Percentiles rank a stretch among this genome's conserved stretches.
Conservation (phyloP, 768 basidiomycete genomes). For the Termitomyces sp. region DNA sequence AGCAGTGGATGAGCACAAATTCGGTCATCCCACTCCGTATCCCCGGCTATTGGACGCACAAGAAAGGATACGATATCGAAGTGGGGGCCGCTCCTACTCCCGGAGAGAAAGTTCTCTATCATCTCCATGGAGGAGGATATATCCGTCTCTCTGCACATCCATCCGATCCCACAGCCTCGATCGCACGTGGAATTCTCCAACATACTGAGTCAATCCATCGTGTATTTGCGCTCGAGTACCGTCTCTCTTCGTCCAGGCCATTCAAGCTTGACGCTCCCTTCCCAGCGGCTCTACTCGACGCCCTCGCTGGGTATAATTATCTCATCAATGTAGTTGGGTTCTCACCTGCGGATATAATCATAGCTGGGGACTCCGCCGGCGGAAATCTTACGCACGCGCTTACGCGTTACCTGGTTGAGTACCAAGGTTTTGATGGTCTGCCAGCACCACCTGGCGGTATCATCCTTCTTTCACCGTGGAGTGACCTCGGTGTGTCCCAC, state of each 20-base stretch:
- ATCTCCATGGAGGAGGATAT: slow-evolving; percentile 65
- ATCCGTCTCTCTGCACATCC: slow-evolving; percentile 52
- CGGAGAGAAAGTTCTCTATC: slow-evolving; percentile 52
- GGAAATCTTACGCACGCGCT: slow-evolving; percentile 67
- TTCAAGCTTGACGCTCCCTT: slow-evolving; percentile 48
- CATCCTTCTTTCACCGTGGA: slow-evolving; percentile 51
- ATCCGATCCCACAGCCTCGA: slow-evolving; percentile 34
- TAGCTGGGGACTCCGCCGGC: slow-evolving; percentile 75
- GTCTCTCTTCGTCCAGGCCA: slow-evolving; percentile 46
- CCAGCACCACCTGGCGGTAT: slow-evolving; percentile 42
- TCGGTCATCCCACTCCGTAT: slow-evolving; percentile 35
- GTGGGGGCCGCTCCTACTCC: slow-evolving; percentile 32
- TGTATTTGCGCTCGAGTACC: slow-evolving; percentile 65
- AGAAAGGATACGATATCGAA: slow-evolving; percentile 27
- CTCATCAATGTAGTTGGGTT: slow-evolving; percentile 56
- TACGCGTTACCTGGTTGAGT: slow-evolving; percentile 43
- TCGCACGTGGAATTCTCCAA: slow-evolving; percentile 42
- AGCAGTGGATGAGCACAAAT: slow-evolving; percentile 32
- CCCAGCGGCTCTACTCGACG: slow-evolving; percentile 71
- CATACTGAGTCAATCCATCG: slow-evolving; percentile 37
- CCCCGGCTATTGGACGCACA: slow-evolving; percentile 57
- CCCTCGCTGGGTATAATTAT: slow-evolving; percentile 68
- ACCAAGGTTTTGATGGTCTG: slow-evolving; percentile 29
- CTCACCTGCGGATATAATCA: slow-evolving; percentile 51
- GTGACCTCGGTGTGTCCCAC: slow-evolving; percentile 41